These are phyloP conservation scores for Schwanniomyces polymorphus DNA, from an alignment of 805 yeast genomes.

Conservation along the genomic window DNA sequence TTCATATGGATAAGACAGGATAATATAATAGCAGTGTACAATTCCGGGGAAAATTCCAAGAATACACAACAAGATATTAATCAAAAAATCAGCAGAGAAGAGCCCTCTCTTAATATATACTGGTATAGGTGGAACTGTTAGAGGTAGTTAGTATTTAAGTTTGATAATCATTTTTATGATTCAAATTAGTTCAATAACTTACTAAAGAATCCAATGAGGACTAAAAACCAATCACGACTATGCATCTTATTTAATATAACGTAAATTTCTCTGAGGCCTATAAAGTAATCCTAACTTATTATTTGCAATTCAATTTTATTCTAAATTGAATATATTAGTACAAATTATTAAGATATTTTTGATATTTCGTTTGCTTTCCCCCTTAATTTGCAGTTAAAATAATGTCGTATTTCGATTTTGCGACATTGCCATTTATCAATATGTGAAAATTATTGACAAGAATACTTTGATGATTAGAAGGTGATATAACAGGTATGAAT, in stretches of 20 bases:
- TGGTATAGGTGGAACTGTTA: slow-evolving; percentile 69
- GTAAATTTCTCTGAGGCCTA: neutral
- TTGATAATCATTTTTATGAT: neutral
- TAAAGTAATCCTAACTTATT: neutral
- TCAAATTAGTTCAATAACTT: slow-evolving; percentile 6
- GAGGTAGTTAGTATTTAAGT: neutral
- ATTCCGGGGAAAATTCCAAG: slow-evolving; percentile 79
- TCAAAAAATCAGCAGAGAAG: slow-evolving; percentile 66
- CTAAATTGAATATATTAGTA: no score
- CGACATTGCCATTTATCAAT: neutral
- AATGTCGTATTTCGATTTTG: neutral
- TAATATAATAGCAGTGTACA: slow-evolving; percentile 75
- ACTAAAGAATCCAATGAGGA: slow-evolving; percentile 61
- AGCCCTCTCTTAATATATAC: slow-evolving; percentile 73
- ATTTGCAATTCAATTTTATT: no score
- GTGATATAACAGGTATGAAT: neutral
- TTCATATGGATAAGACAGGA: slow-evolving; percentile 63
- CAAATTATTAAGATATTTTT: neutral
- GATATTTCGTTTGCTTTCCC: neutral
- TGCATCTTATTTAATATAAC: slow-evolving; percentile 23
- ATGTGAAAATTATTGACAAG: neutral
- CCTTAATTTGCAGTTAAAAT: neutral
- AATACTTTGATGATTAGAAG: neutral
- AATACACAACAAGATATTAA: slow-evolving; percentile 68
- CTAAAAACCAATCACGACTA: slow-evolving; percentile 61